A percentile compares a stretch with the other conserved stretches of the same genome.
These are phyloP conservation scores for Podospora bellae-mahoneyi DNA, from an alignment of 495 filamentous ascomycete species.

Conservation along the genomic window DNA sequence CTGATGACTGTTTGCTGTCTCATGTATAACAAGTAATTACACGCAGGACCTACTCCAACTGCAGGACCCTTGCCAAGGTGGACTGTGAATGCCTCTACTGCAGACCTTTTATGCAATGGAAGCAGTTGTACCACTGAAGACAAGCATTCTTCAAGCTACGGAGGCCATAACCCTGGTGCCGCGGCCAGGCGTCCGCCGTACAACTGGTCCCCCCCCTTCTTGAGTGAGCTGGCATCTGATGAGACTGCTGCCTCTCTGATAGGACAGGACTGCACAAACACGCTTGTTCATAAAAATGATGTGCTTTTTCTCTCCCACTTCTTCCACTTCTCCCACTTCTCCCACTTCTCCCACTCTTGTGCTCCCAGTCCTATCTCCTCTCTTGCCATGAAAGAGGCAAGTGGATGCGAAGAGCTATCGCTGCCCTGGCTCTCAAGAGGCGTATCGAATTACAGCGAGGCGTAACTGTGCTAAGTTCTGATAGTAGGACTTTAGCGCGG, in stretches of 20 bases:
- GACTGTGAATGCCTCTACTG: background rate
- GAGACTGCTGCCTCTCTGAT: background rate
- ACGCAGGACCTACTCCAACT: background rate
- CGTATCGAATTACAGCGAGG: too few species aligned
- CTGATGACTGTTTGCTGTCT: background rate
- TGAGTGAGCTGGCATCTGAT: background rate
- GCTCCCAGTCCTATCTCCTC: too few species aligned
- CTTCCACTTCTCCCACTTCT: too few species aligned
- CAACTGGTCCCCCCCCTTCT: background rate
- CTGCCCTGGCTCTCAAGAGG: too few species aligned
- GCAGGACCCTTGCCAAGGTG: background rate
- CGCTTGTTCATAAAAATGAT: background rate
- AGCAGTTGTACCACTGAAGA: background rate
- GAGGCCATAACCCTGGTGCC: background rate
- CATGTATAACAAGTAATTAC: background rate
- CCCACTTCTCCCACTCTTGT: too few species aligned
- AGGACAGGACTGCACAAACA: background rate
- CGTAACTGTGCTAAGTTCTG: too few species aligned
- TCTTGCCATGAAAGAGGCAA: background rate
- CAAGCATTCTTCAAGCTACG: background rate
- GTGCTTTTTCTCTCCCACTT: background rate
- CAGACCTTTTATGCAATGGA: background rate
- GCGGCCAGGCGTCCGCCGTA: too few species aligned
- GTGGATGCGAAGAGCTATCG: background rate
- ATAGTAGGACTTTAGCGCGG: background rate